Evolutionary conservation across 225 moss, liverwort and hornwort species (phyloP).

Genomic region (Pseudisothecium myosuroides): DNA sequence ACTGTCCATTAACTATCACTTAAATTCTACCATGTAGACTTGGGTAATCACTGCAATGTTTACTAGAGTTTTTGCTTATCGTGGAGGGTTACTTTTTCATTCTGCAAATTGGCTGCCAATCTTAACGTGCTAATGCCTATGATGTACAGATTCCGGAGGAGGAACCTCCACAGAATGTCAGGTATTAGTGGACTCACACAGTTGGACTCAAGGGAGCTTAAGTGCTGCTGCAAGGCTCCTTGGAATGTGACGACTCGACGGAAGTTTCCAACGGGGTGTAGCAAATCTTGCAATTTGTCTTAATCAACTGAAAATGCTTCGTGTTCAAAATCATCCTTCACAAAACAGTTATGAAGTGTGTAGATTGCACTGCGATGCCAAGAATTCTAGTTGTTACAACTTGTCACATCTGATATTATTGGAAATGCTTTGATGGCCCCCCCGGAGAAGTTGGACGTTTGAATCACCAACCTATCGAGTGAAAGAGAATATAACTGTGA

Average conservation of each 20-base stretch:
- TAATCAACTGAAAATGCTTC: neutral
- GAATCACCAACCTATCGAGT: neutral
- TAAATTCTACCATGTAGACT: neutral
- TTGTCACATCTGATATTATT: neutral
- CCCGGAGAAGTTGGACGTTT: neutral
- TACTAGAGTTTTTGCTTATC: neutral
- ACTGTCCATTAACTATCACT: neutral
- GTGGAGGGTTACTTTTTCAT: neutral
- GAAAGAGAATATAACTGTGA: neutral
- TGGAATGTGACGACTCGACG: neutral
- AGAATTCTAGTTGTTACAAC: neutral
- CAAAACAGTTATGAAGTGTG: neutral
- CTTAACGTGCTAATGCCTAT: neutral
- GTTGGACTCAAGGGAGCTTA: neutral
- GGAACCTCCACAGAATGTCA: conserved; percentile 25
- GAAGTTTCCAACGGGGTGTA: neutral
- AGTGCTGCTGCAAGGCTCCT: neutral
- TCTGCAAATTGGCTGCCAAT: neutral
- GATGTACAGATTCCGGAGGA: conserved; percentile 33
- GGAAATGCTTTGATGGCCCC: neutral
- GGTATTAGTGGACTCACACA: neutral
- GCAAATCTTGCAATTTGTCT: neutral
- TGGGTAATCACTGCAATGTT: neutral
- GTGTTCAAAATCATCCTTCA: neutral
- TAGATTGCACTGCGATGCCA: neutral